phyloP scores from a whole-genome alignment of 1,284 basidiomycete genomes.

The Schizophyllum commune region DNA sequence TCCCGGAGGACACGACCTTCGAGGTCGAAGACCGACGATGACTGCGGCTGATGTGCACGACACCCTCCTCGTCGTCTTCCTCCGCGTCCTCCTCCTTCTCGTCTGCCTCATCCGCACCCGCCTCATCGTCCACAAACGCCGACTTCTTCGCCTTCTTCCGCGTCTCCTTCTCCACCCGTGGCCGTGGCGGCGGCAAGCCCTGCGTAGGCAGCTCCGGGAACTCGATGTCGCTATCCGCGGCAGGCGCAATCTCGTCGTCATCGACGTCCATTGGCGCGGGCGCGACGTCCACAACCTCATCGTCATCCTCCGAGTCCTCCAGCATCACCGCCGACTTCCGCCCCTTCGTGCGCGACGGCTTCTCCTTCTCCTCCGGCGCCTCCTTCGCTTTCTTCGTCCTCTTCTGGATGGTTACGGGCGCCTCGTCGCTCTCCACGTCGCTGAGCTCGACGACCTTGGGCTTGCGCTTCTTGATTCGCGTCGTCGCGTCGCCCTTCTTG shows the following conservation, averaged over 20 bases:
- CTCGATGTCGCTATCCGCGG: neutral
- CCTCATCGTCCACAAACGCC: slow-evolving; percentile 2
- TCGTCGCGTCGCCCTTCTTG: slow-evolving; percentile 7
- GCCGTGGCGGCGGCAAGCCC: slow-evolving; percentile 9
- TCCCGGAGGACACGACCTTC: slow-evolving; percentile 12
- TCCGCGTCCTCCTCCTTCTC: slow-evolving; percentile 4
- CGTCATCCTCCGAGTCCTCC: neutral
- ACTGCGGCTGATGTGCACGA: neutral
- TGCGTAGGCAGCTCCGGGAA: slow-evolving; percentile 4
- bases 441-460: neutral
- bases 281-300: neutral
- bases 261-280: neutral
- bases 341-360: neutral
- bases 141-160: slow-evolving; percentile 9
- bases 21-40: neutral
- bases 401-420: slow-evolving; percentile 4
- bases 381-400: slow-evolving; percentile 11
- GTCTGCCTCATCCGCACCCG: neutral
- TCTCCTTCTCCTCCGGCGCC: slow-evolving; percentile 6
- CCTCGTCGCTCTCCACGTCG: neutral
- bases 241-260: slow-evolving; percentile 6
- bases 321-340: neutral
- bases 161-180: slow-evolving; percentile 12
- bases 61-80: slow-evolving; percentile 8
- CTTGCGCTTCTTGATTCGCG: slow-evolving; percentile 4